phyloP scores from a whole-genome alignment of 2,329 filamentous ascomycete species.

The Cladobotryum protrusum region DNA sequence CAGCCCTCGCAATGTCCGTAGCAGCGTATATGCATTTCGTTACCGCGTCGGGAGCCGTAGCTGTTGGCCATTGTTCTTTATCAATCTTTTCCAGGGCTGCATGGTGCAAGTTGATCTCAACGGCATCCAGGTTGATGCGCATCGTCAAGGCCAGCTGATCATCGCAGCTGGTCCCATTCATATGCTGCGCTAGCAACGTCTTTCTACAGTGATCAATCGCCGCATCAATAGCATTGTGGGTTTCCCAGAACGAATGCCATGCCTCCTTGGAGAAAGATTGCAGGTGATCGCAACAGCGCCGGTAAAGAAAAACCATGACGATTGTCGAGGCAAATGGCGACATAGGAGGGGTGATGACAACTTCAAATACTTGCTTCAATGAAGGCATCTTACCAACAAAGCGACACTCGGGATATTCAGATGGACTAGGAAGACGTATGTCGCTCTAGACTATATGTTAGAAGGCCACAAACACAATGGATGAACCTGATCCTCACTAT shows the following conservation, averaged over 20 bases:
- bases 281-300: constrained; percentile 4
- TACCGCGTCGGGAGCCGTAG: neutral
- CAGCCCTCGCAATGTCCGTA: neutral
- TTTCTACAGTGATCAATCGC: constrained; percentile 3
- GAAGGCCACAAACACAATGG: neutral
- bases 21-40: constrained; percentile 3
- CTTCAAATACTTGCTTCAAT: neutral
- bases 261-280: neutral
- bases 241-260: constrained; percentile 7
- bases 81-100: constrained; percentile 5
- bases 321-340: constrained; percentile 5
- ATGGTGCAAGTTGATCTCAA: constrained; percentile 8
- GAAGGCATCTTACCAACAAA: constrained; percentile 1
- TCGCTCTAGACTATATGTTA: neutral
- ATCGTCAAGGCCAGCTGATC: constrained; percentile 1
- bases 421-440: neutral
- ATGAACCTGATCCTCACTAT: neutral
- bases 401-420: neutral
- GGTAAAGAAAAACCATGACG: constrained; percentile 7
- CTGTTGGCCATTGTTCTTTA: neutral
- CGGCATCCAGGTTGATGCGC: constrained; percentile 1
- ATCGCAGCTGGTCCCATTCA: constrained; percentile 2
- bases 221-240: constrained; percentile 4
- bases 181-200: neutral
- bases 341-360: neutral